A percentile compares a stretch with the other conserved stretches of the same genome.
Conservation (phyloP, 495 filamentous ascomycete species). For the Neurospora terricola region DNA sequence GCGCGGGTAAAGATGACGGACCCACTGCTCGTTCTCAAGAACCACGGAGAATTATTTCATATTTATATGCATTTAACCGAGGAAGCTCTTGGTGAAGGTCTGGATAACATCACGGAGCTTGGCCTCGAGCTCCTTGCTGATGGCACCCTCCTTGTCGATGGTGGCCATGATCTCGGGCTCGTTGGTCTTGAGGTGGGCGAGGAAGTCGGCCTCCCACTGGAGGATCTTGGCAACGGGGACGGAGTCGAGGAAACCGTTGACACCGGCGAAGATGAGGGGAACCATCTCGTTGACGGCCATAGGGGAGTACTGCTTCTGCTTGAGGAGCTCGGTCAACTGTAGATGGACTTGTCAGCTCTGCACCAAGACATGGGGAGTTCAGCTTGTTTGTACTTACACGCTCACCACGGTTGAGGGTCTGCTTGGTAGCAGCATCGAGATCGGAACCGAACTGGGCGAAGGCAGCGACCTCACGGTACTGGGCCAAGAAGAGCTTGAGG, state of each 20-base stretch:
- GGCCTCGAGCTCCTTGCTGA: conserved; percentile 90
- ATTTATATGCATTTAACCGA: conserved; percentile 33
- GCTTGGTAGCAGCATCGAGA: conserved; percentile 97
- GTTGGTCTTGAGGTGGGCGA: conserved; percentile 81
- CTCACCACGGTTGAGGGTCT: conserved; percentile 97
- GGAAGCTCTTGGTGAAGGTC: conserved; percentile 91
- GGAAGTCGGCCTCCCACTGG: conserved; percentile 87
- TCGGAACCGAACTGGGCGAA: conserved; percentile 99
- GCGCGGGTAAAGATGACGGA: conserved; percentile 40
- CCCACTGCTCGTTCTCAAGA: conserved; percentile 17
- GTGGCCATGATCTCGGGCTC: conserved; percentile 72
- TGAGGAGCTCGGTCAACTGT: conserved; percentile 85
- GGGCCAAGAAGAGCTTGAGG: conserved; percentile 99
- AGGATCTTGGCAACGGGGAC: conserved; percentile 83
- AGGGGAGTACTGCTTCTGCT: conserved; percentile 99
- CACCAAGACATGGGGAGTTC: background rate
- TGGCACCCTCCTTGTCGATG: conserved; percentile 91
- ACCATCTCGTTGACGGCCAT: conserved; percentile 99
- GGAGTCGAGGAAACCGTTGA: conserved; percentile 86
- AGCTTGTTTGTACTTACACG: conserved; percentile 51
- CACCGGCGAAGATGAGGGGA: conserved; percentile 97
- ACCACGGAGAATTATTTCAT: conserved; percentile 19
- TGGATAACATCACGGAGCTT: conserved; percentile 70
- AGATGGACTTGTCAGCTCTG: conserved; percentile 25
- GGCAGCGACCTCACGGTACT: conserved; percentile 99